Evolutionary conservation across 169 alveolate genomes (phyloP), one percentile per base, ranked within the genome.

Genomic region (Plasmodium falciparum): DNA sequence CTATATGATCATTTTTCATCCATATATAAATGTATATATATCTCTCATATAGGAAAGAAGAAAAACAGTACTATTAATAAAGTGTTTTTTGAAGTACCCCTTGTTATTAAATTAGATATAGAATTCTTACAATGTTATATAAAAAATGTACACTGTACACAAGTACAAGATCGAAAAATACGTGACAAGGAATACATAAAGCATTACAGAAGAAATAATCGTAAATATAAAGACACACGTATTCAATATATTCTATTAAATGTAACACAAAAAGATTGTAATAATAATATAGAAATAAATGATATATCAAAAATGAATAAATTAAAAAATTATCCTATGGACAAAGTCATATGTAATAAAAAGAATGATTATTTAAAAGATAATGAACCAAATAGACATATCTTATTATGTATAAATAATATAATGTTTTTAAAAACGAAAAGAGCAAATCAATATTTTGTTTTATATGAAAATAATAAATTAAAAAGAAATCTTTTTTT

Each of bases 31-130:
- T 66, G 89, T 15, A 39, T 56, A 6, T 78, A 78, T 47, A 11
- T 78, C 12, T 67, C 63, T 24, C 71, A 66, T 22, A 17, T 78
- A 29, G 89, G 89, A 56, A 13, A 26, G 47, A 78, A 78, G 49
- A 15, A 78, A 65, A 22, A 52, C 2, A 78, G 89, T 26, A 8
- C 62, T 1, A 11, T 78, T 0, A 6, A 63, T n/a, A 78, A 78
- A 26, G 11, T 66, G 4, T 78, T 50, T 24, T 78, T 78, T 24
- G 54, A 52, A 24, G 24, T 78, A 17, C 89, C 89, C 0, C 3
- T 59, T 3, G 52, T 24, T 12, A 20, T 22, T 15, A n/a, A 50
- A 39, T 15, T 65, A 33, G 54, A 22, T 52, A 22, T 65, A 12
- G 65, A 33, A 7, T 52, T 50, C 17, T 12, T 13, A 52, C 20